These are phyloP conservation scores for Aspergillus sojae DNA, from an alignment of 2,329 filamentous ascomycete genomes.

Conservation along the genomic window DNA sequence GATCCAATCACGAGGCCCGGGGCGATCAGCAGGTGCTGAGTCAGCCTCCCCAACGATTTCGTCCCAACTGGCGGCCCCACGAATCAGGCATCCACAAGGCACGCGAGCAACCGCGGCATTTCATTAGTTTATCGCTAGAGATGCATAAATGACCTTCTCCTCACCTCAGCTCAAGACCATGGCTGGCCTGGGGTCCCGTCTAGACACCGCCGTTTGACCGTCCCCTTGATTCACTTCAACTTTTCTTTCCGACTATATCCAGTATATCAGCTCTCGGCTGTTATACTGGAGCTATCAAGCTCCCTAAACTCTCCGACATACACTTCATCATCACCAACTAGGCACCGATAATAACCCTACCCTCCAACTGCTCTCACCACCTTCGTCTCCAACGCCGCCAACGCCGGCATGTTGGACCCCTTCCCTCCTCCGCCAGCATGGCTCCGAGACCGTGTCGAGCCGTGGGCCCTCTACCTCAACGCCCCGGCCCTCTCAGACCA, in stretches of 20 bases:
- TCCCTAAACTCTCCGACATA: background rate
- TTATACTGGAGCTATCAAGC: background rate
- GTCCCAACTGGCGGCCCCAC: slow-evolving; percentile 13
- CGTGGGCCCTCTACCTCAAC: slow-evolving; percentile 54
- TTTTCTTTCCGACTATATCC: background rate
- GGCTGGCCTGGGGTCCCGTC: slow-evolving; percentile 15
- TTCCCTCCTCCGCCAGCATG: slow-evolving; percentile 52
- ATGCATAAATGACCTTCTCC: background rate
- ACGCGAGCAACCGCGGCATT: slow-evolving; percentile 18
- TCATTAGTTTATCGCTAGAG: slow-evolving; percentile 1
- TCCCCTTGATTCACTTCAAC: background rate
- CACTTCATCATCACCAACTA: background rate
- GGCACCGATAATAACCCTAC: background rate
- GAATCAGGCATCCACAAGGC: slow-evolving; percentile 21
- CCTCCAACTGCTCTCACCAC: slow-evolving; percentile 6
- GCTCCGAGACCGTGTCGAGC: slow-evolving; percentile 52
- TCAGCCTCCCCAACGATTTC: slow-evolving; percentile 19
- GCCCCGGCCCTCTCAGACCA: slow-evolving; percentile 62
- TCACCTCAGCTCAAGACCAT: slow-evolving; percentile 13
- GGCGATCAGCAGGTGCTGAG: slow-evolving; percentile 3
- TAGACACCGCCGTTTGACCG: slow-evolving; percentile 5
- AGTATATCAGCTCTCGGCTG: slow-evolving; percentile 3
- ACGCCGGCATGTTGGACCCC: slow-evolving; percentile 46
- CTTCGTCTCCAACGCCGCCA: slow-evolving; percentile 16
- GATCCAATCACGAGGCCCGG: background rate